Evolutionary conservation across 768 basidiomycete species (phyloP), one percentile per base, ranked within the genome.

Genomic region (Chalciporus chontae): DNA sequence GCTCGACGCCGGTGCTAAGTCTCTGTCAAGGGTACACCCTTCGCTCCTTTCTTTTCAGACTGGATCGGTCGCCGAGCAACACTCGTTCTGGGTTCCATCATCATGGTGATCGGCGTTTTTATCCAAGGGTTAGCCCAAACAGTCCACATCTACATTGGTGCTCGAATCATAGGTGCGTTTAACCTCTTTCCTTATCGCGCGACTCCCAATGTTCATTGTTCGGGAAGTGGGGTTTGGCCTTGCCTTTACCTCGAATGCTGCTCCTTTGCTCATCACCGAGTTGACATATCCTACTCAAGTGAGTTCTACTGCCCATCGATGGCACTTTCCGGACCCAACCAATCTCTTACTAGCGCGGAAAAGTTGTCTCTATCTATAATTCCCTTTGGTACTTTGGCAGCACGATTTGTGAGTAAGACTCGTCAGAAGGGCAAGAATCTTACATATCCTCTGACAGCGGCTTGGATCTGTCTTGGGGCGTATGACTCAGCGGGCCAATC

Each of bases 341-440:
- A 48, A 32, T 17, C 19, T 27, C 37, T 32, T 19, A 34, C 27
- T 53, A 73, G 72, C 69, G 73, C 48, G 82, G 78, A 3, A 79
- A 81, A 64, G 69, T 83, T 18, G 83, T 80, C 14, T 77, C 83
- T 9, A 62, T 83, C 48, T 88, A 83, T 66, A 89, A 90, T 67
- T 75, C 83, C 0, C 77, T 75, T 43, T 90, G 87, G 87, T 89
- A 89, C 64, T 58, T 84, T 31, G 87, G 88, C 9, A 83, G 83
- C 52, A 82, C 87, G 50, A 65, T 82, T 34, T 79, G 21, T 21
- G 21, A 21, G 21, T 21, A 21, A 21, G 21, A 21, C 21, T 2
- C 21, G 21, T 21, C 21, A 21, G 21, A 21, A 21, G 21, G 21
- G 21, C 21, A 21, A 21, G 21, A n/a, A n/a, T n/a, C 21, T 21